Evolutionary conservation across 371 early-diverging fungal species (phyloP).

Genomic region (Mucor saturninus): DNA sequence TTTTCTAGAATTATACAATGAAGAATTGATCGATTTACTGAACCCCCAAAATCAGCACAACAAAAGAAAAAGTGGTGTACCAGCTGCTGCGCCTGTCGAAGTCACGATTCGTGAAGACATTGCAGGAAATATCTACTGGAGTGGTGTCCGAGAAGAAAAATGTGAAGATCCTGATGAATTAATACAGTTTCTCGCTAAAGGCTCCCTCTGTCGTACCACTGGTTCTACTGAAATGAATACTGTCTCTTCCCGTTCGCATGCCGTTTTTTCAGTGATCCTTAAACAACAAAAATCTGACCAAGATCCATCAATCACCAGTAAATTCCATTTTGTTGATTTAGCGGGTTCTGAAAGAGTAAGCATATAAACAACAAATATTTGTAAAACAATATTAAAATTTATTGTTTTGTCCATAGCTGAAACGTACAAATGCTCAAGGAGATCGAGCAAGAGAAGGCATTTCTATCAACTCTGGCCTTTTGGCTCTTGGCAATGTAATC

Average conservation of each 20-base stretch:
- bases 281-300: slow-evolving; percentile 52
- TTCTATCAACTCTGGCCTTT: slow-evolving; percentile 95
- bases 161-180: slow-evolving; percentile 81
- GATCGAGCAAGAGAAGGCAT: slow-evolving; percentile 97
- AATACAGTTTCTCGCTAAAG: slow-evolving; percentile 71
- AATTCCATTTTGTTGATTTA: slow-evolving; percentile 97
- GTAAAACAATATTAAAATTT: neutral
- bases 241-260: slow-evolving; percentile 97
- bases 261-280: slow-evolving; percentile 94
- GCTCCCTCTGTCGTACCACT: slow-evolving; percentile 91
- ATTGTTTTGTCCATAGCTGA: slow-evolving; percentile 59
- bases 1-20: slow-evolving; percentile 98
- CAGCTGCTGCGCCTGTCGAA: slow-evolving; percentile 23
- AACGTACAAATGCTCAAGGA: slow-evolving; percentile 93
- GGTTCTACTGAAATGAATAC: slow-evolving; percentile 98
- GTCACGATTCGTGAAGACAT: slow-evolving; percentile 89
- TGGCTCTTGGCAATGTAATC: slow-evolving; percentile 99
- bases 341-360: slow-evolving; percentile 80
- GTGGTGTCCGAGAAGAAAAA: slow-evolving; percentile 84
- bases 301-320: slow-evolving; percentile 49
- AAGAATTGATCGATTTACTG: slow-evolving; percentile 90
- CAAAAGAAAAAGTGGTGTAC: slow-evolving; percentile 27
- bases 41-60: slow-evolving; percentile 40
- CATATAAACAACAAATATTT: neutral
- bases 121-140: slow-evolving; percentile 90